Percentiles rank a stretch among this genome's conserved stretches.
phyloP scores from a whole-genome alignment of 129 eudicot species.

The Erigeron canadensis region DNA sequence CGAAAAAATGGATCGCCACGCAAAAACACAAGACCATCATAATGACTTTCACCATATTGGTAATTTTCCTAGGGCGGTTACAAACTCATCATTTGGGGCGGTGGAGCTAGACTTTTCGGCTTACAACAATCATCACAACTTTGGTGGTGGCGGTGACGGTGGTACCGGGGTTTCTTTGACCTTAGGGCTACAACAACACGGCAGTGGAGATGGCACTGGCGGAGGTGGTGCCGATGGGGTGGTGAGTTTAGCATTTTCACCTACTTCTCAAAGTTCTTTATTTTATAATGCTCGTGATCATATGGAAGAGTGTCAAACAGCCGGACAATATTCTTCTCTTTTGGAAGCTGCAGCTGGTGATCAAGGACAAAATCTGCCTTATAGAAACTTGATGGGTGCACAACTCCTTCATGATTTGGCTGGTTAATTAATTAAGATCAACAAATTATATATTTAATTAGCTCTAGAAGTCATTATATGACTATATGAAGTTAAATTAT shows the following conservation, averaged over 20 bases:
- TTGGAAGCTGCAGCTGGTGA: conserved; percentile 82
- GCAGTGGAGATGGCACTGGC: conserved; percentile 17
- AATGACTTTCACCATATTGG: conserved; percentile 28
- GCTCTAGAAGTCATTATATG: conserved; percentile 10
- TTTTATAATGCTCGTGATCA: conserved; percentile 69
- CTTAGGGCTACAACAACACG: conserved; percentile 87
- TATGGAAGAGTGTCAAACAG: conserved; percentile 63
- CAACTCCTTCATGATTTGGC: conserved; percentile 95
- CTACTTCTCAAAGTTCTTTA: conserved; percentile 62
- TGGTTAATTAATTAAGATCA: conserved; percentile 34
- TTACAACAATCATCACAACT: conserved; percentile 45
- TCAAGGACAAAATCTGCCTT: conserved; percentile 74
- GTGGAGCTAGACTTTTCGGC: conserved; percentile 70
- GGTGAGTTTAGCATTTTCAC: conserved; percentile 66
- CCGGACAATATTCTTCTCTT: conserved; percentile 66
- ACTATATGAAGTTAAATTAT: conserved; percentile 18
- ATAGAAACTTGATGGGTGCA: conserved; percentile 95
- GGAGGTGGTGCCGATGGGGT: conserved; percentile 47
- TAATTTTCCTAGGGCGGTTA: conserved; percentile 49
- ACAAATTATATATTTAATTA: conserved; percentile 20
- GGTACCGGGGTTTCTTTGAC: conserved; percentile 86
- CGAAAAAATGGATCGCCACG: conserved; percentile 38
- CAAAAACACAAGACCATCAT: conserved; percentile 34
- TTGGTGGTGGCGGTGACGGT: conserved; percentile 32
- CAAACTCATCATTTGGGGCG: conserved; percentile 55